These are phyloP conservation scores for Gaultheria prostrata DNA, from an alignment of 148 eudicot genomes.

Conservation along the genomic window DNA sequence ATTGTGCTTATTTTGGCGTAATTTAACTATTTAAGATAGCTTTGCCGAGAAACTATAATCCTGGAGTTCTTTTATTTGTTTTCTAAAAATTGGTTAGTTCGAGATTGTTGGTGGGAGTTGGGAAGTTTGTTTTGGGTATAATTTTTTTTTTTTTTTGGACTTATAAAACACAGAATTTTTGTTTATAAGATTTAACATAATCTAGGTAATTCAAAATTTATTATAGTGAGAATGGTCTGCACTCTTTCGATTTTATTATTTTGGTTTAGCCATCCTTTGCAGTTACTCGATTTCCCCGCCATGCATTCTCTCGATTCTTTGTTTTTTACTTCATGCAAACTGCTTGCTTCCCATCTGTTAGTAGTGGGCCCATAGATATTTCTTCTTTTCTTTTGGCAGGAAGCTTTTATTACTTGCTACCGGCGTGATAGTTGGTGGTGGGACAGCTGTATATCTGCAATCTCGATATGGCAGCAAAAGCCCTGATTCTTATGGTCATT, in stretches of 20 bases:
- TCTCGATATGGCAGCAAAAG: constrained; percentile 50
- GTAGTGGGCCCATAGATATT: not conserved
- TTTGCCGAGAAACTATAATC: not conserved
- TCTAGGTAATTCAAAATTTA: not conserved
- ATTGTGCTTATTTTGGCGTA: not conserved
- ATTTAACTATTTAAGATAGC: constrained; percentile 3
- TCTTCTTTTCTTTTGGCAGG: constrained; percentile 38
- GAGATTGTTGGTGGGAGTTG: not conserved
- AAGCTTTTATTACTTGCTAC: constrained; percentile 78
- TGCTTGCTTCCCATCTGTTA: constrained; percentile 5
- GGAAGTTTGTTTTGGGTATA: not conserved
- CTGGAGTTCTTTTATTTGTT: not conserved
- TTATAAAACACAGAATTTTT: not conserved
- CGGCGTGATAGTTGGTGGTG: constrained; percentile 76
- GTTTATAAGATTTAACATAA: not conserved
- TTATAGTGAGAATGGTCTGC: not conserved
- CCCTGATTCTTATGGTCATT: constrained; percentile 39
- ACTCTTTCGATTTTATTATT: too few species aligned
- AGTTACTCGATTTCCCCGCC: not conserved
- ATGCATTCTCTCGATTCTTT: not conserved
- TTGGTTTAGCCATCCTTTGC: not conserved
- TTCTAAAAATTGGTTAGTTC: not conserved
- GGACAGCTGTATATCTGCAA: constrained; percentile 75
- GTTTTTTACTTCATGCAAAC: not conserved
- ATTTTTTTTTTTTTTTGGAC: not conserved